Evolutionary conservation across 139 green algal genomes (phyloP).

Genomic region (Auxenochlorella protothecoides): DNA sequence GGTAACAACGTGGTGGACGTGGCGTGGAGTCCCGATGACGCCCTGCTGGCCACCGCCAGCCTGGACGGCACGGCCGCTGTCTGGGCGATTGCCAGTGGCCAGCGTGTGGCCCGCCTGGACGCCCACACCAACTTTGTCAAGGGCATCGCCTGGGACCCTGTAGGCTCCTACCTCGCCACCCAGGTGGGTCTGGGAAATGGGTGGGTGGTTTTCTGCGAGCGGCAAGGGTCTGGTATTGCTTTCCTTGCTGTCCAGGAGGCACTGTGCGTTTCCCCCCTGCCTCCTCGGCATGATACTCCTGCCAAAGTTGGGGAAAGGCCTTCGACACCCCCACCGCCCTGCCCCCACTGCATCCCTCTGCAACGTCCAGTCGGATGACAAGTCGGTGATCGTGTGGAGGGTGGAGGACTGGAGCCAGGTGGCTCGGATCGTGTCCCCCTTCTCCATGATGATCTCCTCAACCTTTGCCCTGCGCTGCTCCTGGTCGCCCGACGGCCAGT

Average conservation of each 20-base stretch:
- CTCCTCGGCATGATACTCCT: no score
- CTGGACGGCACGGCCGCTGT: conserved; percentile 75
- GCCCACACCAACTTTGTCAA: conserved; percentile 82
- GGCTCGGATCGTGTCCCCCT: conserved; percentile 32
- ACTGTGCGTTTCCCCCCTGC: background rate
- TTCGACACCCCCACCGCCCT: no score
- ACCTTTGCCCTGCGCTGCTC: conserved; percentile 37
- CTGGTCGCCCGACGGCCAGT: conserved; percentile 64
- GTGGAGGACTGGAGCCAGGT: conserved; percentile 54
- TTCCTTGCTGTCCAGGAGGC: background rate
- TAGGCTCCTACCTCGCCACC: conserved; percentile 75
- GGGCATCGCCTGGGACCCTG: conserved; percentile 91
- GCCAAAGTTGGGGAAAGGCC: no score
- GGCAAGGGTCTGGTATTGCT: background rate
- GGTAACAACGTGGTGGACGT: conserved; percentile 75
- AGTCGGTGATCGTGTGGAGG: conserved; percentile 73
- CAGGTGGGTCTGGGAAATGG: conserved; percentile 19
- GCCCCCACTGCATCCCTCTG: background rate
- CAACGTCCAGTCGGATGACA: conserved; percentile 56
- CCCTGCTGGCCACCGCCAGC: conserved; percentile 59
- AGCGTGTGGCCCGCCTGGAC: conserved; percentile 25
- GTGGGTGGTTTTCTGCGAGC: background rate
- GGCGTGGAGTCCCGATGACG: conserved; percentile 66
- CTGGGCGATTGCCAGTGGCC: conserved; percentile 35
- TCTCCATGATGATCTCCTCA: conserved; percentile 24